These are phyloP conservation scores for Ceratonia siliqua DNA, from an alignment of 306 rosid species.

Conservation along the genomic window DNA sequence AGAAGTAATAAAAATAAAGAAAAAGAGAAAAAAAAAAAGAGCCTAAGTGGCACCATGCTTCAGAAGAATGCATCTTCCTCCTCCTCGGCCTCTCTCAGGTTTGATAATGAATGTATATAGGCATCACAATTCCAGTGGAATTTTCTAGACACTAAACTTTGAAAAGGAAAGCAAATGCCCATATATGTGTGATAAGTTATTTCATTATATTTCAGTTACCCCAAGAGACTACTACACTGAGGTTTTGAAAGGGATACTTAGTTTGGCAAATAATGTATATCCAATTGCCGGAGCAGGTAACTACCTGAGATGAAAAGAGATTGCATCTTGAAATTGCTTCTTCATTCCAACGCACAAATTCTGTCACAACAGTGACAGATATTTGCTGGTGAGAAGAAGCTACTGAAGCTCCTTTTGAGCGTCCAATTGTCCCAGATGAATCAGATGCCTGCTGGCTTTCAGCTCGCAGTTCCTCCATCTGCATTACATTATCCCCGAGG, in stretches of 20 bases:
- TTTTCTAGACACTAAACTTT: background rate
- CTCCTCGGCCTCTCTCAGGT: no score
- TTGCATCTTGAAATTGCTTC: slow-evolving; percentile 96
- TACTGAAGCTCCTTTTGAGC: slow-evolving; percentile 79
- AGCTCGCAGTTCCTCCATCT: slow-evolving; percentile 90
- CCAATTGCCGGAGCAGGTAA: slow-evolving; percentile 29
- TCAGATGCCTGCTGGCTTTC: slow-evolving; percentile 83
- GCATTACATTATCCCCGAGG: slow-evolving; percentile 32
- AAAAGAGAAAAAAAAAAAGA: no score
- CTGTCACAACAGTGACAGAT: slow-evolving; percentile 97
- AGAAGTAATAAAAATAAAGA: no score
- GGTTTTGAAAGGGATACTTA: background rate
- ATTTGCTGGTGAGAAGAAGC: slow-evolving; percentile 89
- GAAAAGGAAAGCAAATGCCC: background rate
- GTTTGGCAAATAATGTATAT: slow-evolving; percentile 13
- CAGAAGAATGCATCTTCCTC: no score
- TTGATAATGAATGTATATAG: background rate
- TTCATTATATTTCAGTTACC: background rate
- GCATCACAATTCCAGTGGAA: background rate
- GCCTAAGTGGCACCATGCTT: no score
- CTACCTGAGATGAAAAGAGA: slow-evolving; percentile 90
- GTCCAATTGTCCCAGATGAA: slow-evolving; percentile 88
- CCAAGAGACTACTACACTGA: background rate
- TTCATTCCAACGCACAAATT: slow-evolving; percentile 99
- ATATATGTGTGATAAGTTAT: background rate